Conservation (phyloP, 768 basidiomycete species). For the Hortiboletus campestris region DNA sequence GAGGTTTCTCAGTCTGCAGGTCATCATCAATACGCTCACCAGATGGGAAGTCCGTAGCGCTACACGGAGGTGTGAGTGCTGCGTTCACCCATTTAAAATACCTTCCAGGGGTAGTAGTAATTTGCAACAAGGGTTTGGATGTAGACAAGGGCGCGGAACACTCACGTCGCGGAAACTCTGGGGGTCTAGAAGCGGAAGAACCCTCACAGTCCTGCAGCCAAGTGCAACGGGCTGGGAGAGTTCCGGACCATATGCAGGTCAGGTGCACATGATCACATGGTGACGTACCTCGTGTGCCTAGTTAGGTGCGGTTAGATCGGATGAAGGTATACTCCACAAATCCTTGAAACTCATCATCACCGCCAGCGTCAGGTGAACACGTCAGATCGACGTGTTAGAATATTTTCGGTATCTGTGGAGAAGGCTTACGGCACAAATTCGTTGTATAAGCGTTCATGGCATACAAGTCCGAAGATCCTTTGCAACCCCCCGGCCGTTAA, state of each 20-base stretch:
- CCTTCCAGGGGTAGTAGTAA: slow-evolving; percentile 64
- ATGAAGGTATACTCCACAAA: slow-evolving; percentile 60
- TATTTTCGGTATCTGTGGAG: background rate
- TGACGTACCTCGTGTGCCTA: slow-evolving; percentile 56
- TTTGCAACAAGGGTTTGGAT: background rate
- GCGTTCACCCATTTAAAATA: slow-evolving; percentile 22
- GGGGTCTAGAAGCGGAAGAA: slow-evolving; percentile 43
- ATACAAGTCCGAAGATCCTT: slow-evolving; percentile 68
- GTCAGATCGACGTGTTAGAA: background rate
- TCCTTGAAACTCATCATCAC: slow-evolving; percentile 63
- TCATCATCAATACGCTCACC: slow-evolving; percentile 32
- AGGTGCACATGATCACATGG: background rate
- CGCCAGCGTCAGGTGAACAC: slow-evolving; percentile 47
- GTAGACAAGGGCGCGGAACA: background rate
- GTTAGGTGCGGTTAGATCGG: slow-evolving; percentile 59
- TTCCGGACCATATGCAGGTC: background rate
- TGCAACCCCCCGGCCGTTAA: slow-evolving; percentile 56
- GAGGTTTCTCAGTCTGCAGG: background rate
- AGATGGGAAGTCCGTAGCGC: slow-evolving; percentile 54
- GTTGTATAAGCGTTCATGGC: slow-evolving; percentile 75
- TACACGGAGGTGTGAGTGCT: slow-evolving; percentile 15
- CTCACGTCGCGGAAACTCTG: slow-evolving; percentile 62
- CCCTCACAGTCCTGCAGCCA: slow-evolving; percentile 62
- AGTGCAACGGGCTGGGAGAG: slow-evolving; percentile 50
- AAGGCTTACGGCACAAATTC: slow-evolving; percentile 52